Percentiles rank a stretch among this genome's conserved stretches.
These are phyloP conservation scores for Prasinococcaceae sp. DNA, from an alignment of 139 green algal genomes.

Conservation along the genomic window DNA sequence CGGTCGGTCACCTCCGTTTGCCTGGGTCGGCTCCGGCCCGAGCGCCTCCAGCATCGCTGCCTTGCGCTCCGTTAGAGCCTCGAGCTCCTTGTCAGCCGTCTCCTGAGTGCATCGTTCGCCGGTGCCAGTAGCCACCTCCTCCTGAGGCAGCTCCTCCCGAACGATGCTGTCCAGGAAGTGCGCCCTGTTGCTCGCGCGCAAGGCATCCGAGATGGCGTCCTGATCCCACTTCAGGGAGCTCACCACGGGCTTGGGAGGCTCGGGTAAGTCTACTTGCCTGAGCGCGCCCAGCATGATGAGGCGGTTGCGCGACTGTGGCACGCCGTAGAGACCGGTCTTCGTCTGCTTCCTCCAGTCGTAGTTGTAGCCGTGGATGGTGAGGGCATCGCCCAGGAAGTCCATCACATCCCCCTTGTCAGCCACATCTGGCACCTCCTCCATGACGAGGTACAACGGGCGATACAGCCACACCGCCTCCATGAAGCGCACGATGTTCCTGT, in stretches of 20 bases:
- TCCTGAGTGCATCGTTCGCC: background rate
- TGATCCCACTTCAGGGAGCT: too few relatives aligned
- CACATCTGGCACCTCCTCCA: slow-evolving; percentile 11
- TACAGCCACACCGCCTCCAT: slow-evolving; percentile 4
- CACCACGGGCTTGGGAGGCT: too few relatives aligned
- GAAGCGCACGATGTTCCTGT: background rate
- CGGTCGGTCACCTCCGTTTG: background rate
- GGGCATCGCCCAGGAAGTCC: background rate
- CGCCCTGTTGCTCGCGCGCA: slow-evolving; percentile 20
- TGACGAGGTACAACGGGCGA: slow-evolving; percentile 4
- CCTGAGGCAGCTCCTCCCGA: too few relatives aligned
- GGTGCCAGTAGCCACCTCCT: too few relatives aligned
- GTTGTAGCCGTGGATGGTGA: background rate
- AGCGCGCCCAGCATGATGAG: slow-evolving; percentile 1
- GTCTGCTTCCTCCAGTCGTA: background rate
- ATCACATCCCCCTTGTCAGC: background rate
- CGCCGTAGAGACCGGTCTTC: slow-evolving; percentile 4
- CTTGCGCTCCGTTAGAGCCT: background rate
- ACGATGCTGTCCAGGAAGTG: slow-evolving; percentile 27
- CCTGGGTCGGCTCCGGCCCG: background rate
- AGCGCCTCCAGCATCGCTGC: background rate
- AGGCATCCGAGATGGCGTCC: too few relatives aligned
- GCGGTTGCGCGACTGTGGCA: slow-evolving; percentile 1
- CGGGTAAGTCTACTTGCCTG: too few relatives aligned
- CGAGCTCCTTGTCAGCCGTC: background rate